phyloP scores from a whole-genome alignment of 768 basidiomycete species.

The Boletus rubroflammeus region DNA sequence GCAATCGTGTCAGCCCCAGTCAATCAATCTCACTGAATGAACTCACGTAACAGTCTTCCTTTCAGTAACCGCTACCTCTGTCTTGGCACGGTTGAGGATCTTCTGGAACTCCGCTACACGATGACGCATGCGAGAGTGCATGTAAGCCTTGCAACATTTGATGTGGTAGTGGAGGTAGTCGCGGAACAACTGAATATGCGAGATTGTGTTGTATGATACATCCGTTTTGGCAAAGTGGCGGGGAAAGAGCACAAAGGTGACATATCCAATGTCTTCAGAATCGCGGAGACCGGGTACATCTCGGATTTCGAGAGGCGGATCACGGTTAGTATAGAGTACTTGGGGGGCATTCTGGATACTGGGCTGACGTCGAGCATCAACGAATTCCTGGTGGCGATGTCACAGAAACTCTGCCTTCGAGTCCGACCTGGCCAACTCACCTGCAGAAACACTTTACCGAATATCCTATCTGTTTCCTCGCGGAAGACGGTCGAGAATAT shows the following conservation, averaged over 20 bases:
- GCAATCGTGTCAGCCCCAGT: conserved; percentile 8
- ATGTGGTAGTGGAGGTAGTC: conserved; percentile 99
- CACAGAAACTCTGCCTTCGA: not conserved
- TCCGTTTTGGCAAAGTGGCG: conserved; percentile 81
- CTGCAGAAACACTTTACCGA: conserved; percentile 98
- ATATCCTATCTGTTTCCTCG: conserved; percentile 96
- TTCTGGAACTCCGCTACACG: conserved; percentile 95
- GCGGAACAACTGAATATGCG: conserved; percentile 94
- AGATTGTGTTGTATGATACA: conserved; percentile 76
- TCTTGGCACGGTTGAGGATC: conserved; percentile 93
- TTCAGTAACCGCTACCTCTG: conserved; percentile 77
- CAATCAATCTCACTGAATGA: not conserved
- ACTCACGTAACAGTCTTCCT: conserved; percentile 86
- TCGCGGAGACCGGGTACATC: conserved; percentile 77
- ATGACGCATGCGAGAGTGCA: conserved; percentile 95
- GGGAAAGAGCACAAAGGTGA: conserved; percentile 97
- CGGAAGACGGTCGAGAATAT: conserved; percentile 96
- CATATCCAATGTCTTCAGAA: conserved; percentile 90
- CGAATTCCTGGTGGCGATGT: conserved; percentile 74
- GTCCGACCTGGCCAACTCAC: conserved; percentile 38
- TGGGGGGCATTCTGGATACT: conserved; percentile 96
- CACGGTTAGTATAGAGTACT: conserved; percentile 90
- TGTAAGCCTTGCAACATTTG: conserved; percentile 98
- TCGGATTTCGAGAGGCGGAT: conserved; percentile 95
- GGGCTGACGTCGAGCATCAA: conserved; percentile 92